Evolutionary conservation across 768 basidiomycete genomes (phyloP).

Genomic region (Podaxis carcinomalis): DNA sequence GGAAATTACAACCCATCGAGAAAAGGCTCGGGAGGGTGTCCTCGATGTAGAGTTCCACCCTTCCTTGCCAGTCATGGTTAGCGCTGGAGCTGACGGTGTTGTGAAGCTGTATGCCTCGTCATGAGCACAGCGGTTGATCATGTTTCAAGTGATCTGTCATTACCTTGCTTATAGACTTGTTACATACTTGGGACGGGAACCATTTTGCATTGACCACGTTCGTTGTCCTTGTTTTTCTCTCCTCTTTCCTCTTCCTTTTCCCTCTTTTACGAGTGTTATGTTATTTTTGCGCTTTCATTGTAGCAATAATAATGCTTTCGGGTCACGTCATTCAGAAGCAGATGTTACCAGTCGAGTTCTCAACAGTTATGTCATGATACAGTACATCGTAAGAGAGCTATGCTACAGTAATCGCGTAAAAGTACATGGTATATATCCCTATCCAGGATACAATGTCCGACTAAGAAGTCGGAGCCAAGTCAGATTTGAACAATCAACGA

Average conservation of each 20-base stretch:
- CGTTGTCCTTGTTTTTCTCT: conserved; percentile 23
- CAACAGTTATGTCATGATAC: conserved; percentile 9
- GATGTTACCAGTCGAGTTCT: not conserved
- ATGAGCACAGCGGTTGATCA: conserved; percentile 33
- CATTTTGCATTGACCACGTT: conserved; percentile 17
- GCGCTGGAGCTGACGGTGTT: conserved; percentile 93
- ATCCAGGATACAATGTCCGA: not conserved
- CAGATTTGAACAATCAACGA: not conserved
- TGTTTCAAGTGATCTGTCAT: conserved; percentile 14
- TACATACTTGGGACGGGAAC: conserved; percentile 31
- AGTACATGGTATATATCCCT: conserved; percentile 2
- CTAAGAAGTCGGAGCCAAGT: not conserved
- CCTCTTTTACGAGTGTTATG: conserved; percentile 21
- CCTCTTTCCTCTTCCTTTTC: conserved; percentile 23
- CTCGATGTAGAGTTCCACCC: conserved; percentile 84
- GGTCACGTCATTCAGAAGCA: conserved; percentile 3
- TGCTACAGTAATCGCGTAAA: conserved; percentile 10
- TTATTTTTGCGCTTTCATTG: conserved; percentile 16
- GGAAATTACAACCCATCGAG: conserved; percentile 84
- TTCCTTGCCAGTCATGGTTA: conserved; percentile 81
- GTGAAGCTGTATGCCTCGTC: conserved; percentile 89
- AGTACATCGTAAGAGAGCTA: conserved; percentile 4
- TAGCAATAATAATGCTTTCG: conserved; percentile 13
- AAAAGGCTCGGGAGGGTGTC: conserved; percentile 89
- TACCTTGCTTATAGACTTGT: conserved; percentile 27